Evolutionary conservation across 371 early-diverging fungal species (phyloP).

Genomic region (Mycotypha africana): DNA sequence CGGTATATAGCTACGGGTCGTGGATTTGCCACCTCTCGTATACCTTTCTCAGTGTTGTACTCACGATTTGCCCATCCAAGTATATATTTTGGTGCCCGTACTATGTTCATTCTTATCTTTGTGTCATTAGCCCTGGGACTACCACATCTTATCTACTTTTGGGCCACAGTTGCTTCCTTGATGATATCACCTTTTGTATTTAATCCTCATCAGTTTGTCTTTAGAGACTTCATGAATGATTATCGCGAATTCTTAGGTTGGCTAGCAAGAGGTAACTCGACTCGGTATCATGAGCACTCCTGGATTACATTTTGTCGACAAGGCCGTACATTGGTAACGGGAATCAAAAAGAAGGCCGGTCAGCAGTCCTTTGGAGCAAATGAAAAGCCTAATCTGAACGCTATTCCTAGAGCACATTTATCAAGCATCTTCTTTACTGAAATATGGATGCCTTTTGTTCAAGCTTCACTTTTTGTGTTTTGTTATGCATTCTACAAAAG

Average conservation of each 20-base stretch:
- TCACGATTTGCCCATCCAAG: conserved; percentile 78
- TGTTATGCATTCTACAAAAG: conserved; percentile 59
- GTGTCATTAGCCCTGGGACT: conserved; percentile 70
- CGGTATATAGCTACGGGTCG: conserved; percentile 88
- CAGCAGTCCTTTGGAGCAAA: conserved; percentile 47
- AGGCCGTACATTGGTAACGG: conserved; percentile 69
- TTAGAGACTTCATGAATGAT: conserved; percentile 71
- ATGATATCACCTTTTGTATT: conserved; percentile 78
- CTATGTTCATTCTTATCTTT: conserved; percentile 70
- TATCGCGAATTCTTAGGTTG: conserved; percentile 77
- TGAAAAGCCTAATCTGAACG: conserved; percentile 45
- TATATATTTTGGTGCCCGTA: conserved; percentile 76
- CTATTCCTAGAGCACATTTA: conserved; percentile 63
- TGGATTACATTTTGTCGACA: conserved; percentile 81
- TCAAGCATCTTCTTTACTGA: conserved; percentile 72
- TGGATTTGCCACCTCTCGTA: conserved; percentile 82
- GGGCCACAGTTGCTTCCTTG: conserved; percentile 72
- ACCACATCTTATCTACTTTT: conserved; percentile 79
- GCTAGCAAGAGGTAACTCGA: conserved; percentile 71
- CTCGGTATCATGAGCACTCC: conserved; percentile 58
- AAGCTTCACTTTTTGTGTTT: conserved; percentile 54
- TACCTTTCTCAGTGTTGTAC: conserved; percentile 75
- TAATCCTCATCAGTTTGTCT: conserved; percentile 81
- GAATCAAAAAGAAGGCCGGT: conserved; percentile 30
- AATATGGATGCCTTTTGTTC: conserved; percentile 69